phyloP scores from a whole-genome alignment of 768 basidiomycete species.

The Mycena chlorophos region DNA sequence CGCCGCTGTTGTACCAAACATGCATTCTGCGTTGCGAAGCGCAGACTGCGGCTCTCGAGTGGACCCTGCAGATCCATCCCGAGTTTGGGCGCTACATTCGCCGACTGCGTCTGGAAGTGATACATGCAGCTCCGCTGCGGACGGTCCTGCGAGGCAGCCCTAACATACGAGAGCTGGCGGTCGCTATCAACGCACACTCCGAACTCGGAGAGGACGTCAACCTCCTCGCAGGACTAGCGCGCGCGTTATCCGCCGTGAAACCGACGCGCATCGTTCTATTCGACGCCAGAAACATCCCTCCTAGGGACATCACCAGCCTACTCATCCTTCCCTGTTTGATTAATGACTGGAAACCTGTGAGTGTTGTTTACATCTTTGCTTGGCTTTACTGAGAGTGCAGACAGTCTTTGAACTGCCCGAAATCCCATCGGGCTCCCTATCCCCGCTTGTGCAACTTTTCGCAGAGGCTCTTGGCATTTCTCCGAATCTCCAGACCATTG shows the following conservation, averaged over 20 bases:
- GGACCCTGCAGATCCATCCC: not conserved
- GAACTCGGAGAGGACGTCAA: not conserved
- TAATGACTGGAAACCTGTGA: no score
- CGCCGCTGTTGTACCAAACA: not conserved
- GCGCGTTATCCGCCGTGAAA: not conserved
- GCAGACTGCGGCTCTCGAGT: not conserved
- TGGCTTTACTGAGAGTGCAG: no score
- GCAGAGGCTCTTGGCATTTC: not conserved
- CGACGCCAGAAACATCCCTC: not conserved
- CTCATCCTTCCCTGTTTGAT: no score
- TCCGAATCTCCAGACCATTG: not conserved
- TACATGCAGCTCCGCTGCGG: not conserved
- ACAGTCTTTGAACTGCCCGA: constrained; percentile 1
- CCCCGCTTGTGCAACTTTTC: not conserved
- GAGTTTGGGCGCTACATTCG: not conserved
- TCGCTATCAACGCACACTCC: not conserved
- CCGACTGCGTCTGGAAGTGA: not conserved
- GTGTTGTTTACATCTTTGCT: no score
- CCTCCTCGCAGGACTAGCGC: not conserved
- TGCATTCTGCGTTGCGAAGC: not conserved
- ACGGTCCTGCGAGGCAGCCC: not conserved
- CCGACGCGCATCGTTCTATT: not conserved
- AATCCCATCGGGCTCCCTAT: not conserved
- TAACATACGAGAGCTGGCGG: not conserved
- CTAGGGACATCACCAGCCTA: not conserved